Evolutionary conservation across 2,329 filamentous ascomycete genomes (phyloP), one percentile per base, ranked within the genome.

Genomic region (Phyllosticta paracitricarpa): DNA sequence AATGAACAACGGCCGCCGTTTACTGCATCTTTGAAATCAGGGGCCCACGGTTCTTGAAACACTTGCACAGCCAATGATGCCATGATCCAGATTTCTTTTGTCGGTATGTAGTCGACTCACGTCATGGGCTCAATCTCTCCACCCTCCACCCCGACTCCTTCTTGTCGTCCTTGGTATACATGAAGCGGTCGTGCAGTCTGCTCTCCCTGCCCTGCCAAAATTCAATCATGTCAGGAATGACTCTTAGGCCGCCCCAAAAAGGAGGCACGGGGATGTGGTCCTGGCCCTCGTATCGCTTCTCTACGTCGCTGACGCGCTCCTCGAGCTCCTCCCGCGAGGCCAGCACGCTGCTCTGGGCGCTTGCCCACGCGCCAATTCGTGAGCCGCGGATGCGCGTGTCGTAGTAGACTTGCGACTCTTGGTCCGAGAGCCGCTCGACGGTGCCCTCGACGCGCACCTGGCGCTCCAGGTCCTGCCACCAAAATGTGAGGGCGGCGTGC

Each of bases 191-290:
- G 76, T 99, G 94, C 74, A 99, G 77, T 63, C 94, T 82, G 76
- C 88, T 96, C 71, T 90, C 83, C 68, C 94, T 83, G 2, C 94
- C 94, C 79, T 97, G 92, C 84, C 94, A 99, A 73, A 99, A 99
- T 81, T 99, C 94, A 56, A 99, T 82, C 68, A 85, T 84, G 70
- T 91, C 88, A 0, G 94, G 93, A 65, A 92, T 81, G 63, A 99
- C 83, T 67, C 93, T 85, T 72, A 97, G 72, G 0, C 94, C 94
- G 30, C 94, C 94, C 94, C 94, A 99, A 73, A 96, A 97, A 9
- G 89, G 87, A 3, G 94, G 94, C 57, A 97, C 86, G 1, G 92
- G 92, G 66, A 99, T 96, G 61, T 89, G 76, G 28, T 96, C 89
- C 65, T 82, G 70, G 1, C 85, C 89, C 52, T 86, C 82, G 72